Conservation (phyloP, 345 rosid species). For the Camelina hispida region DNA sequence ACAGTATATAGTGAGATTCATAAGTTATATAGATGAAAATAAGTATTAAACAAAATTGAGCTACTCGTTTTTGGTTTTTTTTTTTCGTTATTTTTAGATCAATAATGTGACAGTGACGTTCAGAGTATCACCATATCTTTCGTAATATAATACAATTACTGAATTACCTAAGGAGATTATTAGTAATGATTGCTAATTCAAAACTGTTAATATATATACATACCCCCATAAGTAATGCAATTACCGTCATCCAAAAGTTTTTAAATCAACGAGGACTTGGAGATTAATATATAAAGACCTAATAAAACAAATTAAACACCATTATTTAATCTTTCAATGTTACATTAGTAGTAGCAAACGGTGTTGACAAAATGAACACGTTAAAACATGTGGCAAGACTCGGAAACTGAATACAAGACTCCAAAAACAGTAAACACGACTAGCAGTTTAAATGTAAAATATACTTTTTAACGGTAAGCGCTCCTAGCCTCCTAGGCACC, state of each 20-base stretch:
- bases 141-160: neutral
- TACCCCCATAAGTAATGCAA: neutral
- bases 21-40: neutral
- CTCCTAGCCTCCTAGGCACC: constrained; percentile 20
- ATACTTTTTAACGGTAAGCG: neutral
- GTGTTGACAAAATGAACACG: neutral
- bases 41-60: constrained; percentile 15
- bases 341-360: neutral
- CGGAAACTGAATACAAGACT: neutral
- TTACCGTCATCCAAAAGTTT: neutral
- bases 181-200: neutral
- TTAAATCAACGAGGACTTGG: neutral
- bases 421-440: neutral
- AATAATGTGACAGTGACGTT: neutral
- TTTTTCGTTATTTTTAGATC: neutral
- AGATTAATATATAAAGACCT: neutral
- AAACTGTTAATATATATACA: neutral
- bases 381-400: neutral
- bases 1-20: neutral
- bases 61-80: neutral
- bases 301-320: neutral
- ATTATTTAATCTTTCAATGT: neutral
- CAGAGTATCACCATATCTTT: neutral
- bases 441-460: neutral
- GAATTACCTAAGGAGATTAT: neutral